Conservation (phyloP, 352 stramenopile genomes). For the Pelagophyceae sp. region DNA sequence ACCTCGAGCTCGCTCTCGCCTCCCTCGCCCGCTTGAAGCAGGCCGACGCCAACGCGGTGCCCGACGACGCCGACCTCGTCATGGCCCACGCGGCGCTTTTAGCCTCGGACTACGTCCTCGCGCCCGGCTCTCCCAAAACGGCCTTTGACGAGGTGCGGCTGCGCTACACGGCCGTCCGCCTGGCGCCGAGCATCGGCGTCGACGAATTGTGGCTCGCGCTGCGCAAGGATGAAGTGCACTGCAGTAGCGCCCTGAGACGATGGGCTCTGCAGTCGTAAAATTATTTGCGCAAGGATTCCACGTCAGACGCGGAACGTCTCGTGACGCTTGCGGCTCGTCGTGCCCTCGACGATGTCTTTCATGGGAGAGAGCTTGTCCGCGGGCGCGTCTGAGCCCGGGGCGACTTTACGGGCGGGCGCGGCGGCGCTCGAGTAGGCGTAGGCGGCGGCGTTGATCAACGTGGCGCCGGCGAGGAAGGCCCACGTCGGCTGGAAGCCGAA, state of each 20-base stretch:
- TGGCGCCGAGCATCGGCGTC: neutral
- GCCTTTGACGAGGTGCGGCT: neutral
- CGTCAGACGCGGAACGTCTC: neutral
- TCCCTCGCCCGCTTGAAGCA: neutral
- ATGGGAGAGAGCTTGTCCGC: neutral
- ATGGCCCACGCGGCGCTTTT: neutral
- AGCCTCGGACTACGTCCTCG: neutral
- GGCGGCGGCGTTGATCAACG: constrained; percentile 50
- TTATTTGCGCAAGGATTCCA: constrained; percentile 6
- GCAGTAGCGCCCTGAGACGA: neutral
- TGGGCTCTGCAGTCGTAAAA: neutral
- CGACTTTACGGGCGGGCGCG: neutral
- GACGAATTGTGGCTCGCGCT: constrained; percentile 9
- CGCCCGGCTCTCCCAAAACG: neutral
- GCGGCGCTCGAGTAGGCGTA: constrained; percentile 40
- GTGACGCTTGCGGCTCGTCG: neutral
- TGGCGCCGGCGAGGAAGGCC: constrained; percentile 60
- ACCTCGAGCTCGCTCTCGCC: neutral
- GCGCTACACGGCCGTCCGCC: neutral
- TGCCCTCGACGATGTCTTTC: neutral
- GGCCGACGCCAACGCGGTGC: neutral
- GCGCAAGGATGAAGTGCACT: neutral
- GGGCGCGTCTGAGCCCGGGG: no score
- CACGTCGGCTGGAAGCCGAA: constrained; percentile 67
- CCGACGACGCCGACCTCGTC: neutral